A percentile compares a stretch with the other conserved stretches of the same genome.
phyloP scores from a whole-genome alignment of 169 alveolate species.

The Eimeria falciformis region DNA sequence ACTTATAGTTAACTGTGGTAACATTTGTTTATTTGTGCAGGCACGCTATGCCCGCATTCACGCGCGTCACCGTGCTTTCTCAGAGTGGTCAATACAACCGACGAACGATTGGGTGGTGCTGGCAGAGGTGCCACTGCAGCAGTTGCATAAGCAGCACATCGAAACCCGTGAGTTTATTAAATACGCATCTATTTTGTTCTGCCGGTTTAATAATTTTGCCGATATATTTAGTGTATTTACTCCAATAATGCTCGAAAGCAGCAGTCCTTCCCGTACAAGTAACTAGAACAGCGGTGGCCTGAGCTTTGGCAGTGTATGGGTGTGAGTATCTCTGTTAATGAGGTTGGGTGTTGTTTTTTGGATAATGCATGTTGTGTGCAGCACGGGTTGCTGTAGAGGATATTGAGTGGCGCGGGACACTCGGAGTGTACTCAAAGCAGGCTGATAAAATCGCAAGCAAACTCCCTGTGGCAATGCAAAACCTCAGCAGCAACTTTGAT shows the following conservation, averaged over 20 bases:
- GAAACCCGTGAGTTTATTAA: constrained; percentile 76
- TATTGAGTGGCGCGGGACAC: constrained; percentile 90
- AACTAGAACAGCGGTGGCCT: no score
- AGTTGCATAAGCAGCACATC: constrained; percentile 88
- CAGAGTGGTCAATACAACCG: constrained; percentile 95
- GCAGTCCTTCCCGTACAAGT: no score
- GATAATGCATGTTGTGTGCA: neutral
- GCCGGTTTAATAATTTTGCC: no score
- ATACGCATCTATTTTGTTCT: neutral
- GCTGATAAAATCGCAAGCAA: constrained; percentile 90
- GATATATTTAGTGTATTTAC: no score
- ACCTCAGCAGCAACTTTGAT: constrained; percentile 83
- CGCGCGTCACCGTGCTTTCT: constrained; percentile 91
- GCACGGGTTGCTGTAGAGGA: constrained; percentile 86
- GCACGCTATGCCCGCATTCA: constrained; percentile 85
- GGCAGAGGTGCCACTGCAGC: constrained; percentile 90
- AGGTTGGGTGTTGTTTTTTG: no score
- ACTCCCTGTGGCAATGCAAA: constrained; percentile 83
- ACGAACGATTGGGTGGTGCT: constrained; percentile 91
- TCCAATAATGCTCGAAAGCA: no score
- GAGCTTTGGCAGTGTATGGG: no score
- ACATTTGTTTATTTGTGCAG: constrained; percentile 76
- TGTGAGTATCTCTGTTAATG: no score
- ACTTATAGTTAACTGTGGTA: no score
- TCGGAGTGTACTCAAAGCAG: constrained; percentile 87